phyloP scores from a whole-genome alignment of 2,329 filamentous ascomycete species.

The Apiospora koreana region DNA sequence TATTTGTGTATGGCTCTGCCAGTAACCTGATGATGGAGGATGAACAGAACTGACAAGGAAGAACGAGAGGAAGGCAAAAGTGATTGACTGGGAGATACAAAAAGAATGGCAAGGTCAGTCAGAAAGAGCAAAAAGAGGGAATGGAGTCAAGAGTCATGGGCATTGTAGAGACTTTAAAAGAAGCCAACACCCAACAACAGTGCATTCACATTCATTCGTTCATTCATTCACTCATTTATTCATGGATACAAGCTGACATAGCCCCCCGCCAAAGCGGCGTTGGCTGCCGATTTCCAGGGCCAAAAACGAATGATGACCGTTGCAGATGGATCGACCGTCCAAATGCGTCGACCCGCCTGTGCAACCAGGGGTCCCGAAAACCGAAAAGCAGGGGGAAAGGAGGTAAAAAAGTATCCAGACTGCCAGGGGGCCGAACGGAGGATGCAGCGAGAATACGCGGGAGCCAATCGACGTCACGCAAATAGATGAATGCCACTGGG shows the following conservation, averaged over 20 bases:
- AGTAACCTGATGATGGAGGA: not conserved
- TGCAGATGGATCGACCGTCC: not conserved
- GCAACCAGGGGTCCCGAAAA: not conserved
- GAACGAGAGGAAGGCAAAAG: constrained; percentile 4
- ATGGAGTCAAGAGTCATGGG: not conserved
- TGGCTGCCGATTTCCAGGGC: not conserved
- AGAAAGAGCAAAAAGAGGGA: not conserved
- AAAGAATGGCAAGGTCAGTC: constrained; percentile 4
- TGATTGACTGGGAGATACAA: not conserved
- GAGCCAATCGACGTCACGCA: not conserved
- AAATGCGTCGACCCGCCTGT: not conserved
- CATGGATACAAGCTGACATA: not conserved
- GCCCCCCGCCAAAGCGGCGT: not conserved
- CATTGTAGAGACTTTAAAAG: not conserved
- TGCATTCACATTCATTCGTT: no score
- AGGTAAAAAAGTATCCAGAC: no score
- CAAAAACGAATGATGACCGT: not conserved
- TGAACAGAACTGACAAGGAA: constrained; percentile 3
- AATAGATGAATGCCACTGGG: not conserved
- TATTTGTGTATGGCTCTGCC: not conserved
- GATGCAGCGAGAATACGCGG: not conserved
- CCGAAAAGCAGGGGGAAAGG: not conserved
- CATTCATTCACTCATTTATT: no score
- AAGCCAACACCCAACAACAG: not conserved
- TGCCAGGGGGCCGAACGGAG: not conserved